Percentiles rank a stretch among this genome's conserved stretches.
Evolutionary conservation across 495 filamentous ascomycete species (phyloP).

Genomic region (Aspergillus sparsus): DNA sequence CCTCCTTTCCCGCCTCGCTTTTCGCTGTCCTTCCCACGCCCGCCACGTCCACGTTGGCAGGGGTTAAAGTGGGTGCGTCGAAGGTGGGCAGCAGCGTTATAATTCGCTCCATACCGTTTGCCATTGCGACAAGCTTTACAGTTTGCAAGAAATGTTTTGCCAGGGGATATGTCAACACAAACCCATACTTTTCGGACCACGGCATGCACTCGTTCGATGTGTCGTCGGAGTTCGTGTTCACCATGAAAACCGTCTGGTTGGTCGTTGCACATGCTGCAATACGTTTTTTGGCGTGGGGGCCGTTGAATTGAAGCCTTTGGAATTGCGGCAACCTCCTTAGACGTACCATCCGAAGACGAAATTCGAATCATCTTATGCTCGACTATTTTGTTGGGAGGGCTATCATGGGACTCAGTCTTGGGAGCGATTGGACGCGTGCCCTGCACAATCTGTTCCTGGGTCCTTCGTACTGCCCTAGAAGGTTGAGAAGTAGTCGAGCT

Average conservation of each 20-base stretch:
- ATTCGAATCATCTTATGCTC: slow-evolving; percentile 56
- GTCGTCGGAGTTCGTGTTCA: slow-evolving; percentile 88
- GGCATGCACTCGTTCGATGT: slow-evolving; percentile 79
- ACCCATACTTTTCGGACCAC: slow-evolving; percentile 76
- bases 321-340: slow-evolving; percentile 63
- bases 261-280: slow-evolving; percentile 71
- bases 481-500: slow-evolving; percentile 31
- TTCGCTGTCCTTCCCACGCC: slow-evolving; percentile 57
- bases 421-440: slow-evolving; percentile 49
- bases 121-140: slow-evolving; percentile 81
- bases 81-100: slow-evolving; percentile 93
- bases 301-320: slow-evolving; percentile 71
- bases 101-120: slow-evolving; percentile 89
- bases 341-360: slow-evolving; percentile 58
- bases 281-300: slow-evolving; percentile 73
- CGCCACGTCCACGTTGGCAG: slow-evolving; percentile 54
- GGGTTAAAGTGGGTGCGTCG: slow-evolving; percentile 85
- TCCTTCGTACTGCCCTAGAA: slow-evolving; percentile 43
- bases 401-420: slow-evolving; percentile 37
- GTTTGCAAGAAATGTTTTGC: slow-evolving; percentile 66
- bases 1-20: slow-evolving; percentile 82
- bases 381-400: slow-evolving; percentile 30
- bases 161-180: slow-evolving; percentile 65
- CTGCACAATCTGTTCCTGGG: slow-evolving; percentile 47
- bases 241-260: slow-evolving; percentile 88